Base-by-base conservation (phyloP, 2,329 filamentous ascomycete genomes). In the Paecilomyces formosus region DNA sequence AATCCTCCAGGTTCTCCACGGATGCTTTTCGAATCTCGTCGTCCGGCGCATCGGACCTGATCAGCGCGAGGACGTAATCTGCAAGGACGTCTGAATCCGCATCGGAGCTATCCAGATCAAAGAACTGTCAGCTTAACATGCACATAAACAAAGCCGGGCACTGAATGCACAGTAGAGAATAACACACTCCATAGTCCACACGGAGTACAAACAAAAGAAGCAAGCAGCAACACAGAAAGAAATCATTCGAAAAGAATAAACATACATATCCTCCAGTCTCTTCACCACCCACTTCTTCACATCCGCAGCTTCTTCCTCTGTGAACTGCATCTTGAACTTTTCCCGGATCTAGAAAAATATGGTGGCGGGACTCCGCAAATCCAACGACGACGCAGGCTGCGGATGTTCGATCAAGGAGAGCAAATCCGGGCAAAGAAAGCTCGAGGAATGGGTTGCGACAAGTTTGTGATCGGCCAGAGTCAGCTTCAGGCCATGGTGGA, bases 41-140 rank as follows among this genome's bases (percentile, higher is more conserved):
- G 59, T 83, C 80, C 2, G 80, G 74, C 49, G 82, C 82, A 62
- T 84, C 82, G 15, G 78, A 79, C 51, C 78, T 79, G 51, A 86
- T 77, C 30, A 86, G 76, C 22, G 82, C 83, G 53, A 85, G 74
- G 7, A 86, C 82, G 65, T 86, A 86, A 63, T 86, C 84, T 30
- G 82, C 83, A 21, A 86, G 79, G 1, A 86, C 81, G 63, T 83
- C 82, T 12, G 79, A 79, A 66, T 86, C 84, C 30, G 83, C 84
- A 67, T 86, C 83, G n/a, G 81, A 84, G 62, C 82, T 84, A 64
- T 53, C 56, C 28, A 45, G 31, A 49, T 24, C 50, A 22, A 22
- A 49, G 26, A 26, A 21, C 30, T 12, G 15, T 55, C 35, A 60
- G 28, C 26, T 39, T 30, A 13, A 3, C 22, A 24, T 30, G 9